Evolutionary conservation across 1,284 basidiomycete species (phyloP), one percentile per base, ranked within the genome.

Genomic region (Spongispora temasekensis): DNA sequence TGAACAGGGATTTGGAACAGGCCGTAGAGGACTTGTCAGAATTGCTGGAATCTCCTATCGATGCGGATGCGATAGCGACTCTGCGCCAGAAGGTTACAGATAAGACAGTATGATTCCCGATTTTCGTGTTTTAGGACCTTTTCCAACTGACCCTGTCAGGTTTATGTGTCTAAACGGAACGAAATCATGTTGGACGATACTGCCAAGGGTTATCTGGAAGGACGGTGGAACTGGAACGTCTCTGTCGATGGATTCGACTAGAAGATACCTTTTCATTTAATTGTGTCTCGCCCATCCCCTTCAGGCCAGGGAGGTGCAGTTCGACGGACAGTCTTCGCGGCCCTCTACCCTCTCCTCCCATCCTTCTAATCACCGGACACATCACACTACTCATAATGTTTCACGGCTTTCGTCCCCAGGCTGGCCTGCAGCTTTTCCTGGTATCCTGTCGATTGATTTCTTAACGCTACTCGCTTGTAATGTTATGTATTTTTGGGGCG

Each of bases 161-260:
- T 95, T n/a, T 98, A 97, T 71, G 96, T 98, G 10, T 89, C 94
- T 78, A 98, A 96, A 78, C 86, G 97, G 48, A 95, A 97, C 73
- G 93, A 95, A 72, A 97, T 98, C 67, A 82, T 99, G 66, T 80
- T 99, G 35, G 93, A 97, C 67, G 97, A 99, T 75, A 98, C 97
- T 1, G 90, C 95, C 1, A 86, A 84, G 64, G 97, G 96, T 2
- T 97, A 95, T 78, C 78, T 90, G 53, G 96, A 98, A 63, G 93
- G 88, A 21, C 79, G 95, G 66, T 91, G 92, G 93, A 79, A 67
- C 67, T 93, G 87, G 90, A 92, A 92, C 69, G 77, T 78, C 10
- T 25, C 74, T 8, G 84, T 91, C 15, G 87, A 88, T 9, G 89
- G 89, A 42, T 89, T 90, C 61, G 79, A 81, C 54, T 71, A 65